Base-by-base conservation (phyloP, 495 filamentous ascomycete species). In the Neurospora sp. region DNA sequence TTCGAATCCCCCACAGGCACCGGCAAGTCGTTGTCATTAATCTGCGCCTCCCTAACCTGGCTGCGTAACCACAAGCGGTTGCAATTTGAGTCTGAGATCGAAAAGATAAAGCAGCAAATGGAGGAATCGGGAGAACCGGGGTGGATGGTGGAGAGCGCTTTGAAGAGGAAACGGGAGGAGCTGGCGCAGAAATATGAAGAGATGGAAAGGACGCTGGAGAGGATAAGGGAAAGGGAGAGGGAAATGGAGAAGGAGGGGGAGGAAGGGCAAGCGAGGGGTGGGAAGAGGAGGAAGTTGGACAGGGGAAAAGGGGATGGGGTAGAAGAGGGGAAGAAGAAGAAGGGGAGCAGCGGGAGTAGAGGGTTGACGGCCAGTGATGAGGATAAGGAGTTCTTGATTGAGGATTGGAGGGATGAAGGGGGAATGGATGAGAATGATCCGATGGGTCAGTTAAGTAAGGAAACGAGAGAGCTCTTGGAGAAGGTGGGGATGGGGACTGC, bases 1-100 rank as follows among this genome's bases (percentile, higher is more conserved):
- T 91, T 99, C 68, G 96, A 99, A 80, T 96, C 93, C 71, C 96
- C 96, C 61, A 98, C 96, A 72, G 96, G 88, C 35, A 90, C 88
- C 14, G 94, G 96, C n/a, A 99, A 99, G 89, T 98, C 96, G 3
- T 80, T 99, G 20, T 98, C 96, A 77, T 84, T 99, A 27, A 97
- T 99, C 74, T 99, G 96, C 82, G 91, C 90, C 70, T 89, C 96
- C 41, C 82, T 99, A 74, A 98, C 96, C 2, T 99, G 96, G 96
- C 85, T 98, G 10, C 91, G 96, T 65, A 89, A 94, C 75, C 88
- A 94, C 81, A 95, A 97, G 81, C 87, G 88, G 41, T 86, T 86
- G 72, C 82, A 74, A 0, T 90, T 94, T 72, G 88, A 93, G 69
- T 84, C 76, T 38, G 84, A 77, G 1, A 78, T 82, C 69, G 65